These are phyloP conservation scores for Aspergillus melleus DNA, from an alignment of 2,329 filamentous ascomycete species.

Conservation along the genomic window DNA sequence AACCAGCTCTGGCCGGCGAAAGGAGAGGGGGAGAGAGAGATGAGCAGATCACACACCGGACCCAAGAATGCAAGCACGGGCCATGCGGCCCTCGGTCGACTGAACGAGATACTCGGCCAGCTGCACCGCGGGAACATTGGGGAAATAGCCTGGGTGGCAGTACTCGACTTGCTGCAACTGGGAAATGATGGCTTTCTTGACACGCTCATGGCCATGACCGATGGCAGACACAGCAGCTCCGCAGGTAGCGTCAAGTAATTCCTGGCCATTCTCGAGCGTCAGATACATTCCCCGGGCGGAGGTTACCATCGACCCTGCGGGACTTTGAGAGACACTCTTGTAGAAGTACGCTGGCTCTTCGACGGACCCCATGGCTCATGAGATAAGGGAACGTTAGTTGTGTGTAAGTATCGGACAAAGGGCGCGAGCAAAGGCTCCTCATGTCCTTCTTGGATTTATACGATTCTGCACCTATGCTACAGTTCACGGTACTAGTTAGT, in stretches of 20 bases:
- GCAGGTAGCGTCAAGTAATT: constrained; percentile 68
- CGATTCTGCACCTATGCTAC: too few relatives aligned
- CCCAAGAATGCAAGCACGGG: constrained; percentile 55
- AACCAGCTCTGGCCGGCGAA: too few relatives aligned
- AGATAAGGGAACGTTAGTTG: not conserved
- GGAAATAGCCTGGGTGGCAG: constrained; percentile 58
- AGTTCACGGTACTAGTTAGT: too few relatives aligned
- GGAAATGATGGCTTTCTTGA: constrained; percentile 58
- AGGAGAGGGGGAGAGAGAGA: too few relatives aligned
- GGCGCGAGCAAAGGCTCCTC: not conserved
- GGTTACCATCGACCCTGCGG: not conserved
- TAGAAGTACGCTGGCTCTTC: constrained; percentile 6
- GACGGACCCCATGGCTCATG: not conserved
- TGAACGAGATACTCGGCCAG: constrained; percentile 50
- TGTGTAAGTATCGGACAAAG: not conserved
- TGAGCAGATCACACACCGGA: constrained; percentile 46
- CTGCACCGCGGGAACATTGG: constrained; percentile 52
- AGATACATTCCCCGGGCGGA: constrained; percentile 45
- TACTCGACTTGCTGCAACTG: constrained; percentile 62
- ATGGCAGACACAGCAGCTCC: constrained; percentile 72
- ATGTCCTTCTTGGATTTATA: not conserved
- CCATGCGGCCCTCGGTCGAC: constrained; percentile 54
- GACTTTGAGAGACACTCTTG: not conserved
- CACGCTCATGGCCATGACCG: constrained; percentile 63
- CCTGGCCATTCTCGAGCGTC: constrained; percentile 50